Evolutionary conservation across 495 filamentous ascomycete species (phyloP), one percentile per base, ranked within the genome.

Genomic region (Recurvomyces mirabilis): DNA sequence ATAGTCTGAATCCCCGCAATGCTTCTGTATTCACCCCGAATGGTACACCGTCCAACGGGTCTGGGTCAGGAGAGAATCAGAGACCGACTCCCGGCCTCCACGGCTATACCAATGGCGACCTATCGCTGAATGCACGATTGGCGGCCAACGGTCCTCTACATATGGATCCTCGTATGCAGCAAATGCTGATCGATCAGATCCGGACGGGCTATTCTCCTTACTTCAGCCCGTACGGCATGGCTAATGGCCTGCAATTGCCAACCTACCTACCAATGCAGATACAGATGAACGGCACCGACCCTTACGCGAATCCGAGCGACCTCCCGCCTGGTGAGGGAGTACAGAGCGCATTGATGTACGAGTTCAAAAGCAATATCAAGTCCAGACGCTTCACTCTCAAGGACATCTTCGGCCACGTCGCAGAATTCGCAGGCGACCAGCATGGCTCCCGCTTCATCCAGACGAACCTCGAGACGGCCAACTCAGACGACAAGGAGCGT

Each of bases 401-500:
- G 79, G 84, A 94, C 49, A 91, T 96, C 46, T 93, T 85, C 53
- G 70, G 73, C 42, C 81, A 93, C 55, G 73, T 96, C 34, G 88
- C 93, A 9, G 91, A 98, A 57, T 96, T 96, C 56, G 84, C 84
- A 56, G 91, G 89, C 4, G 91, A 98, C 60, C 89, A 95, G 57
- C 82, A 93, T 53, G 91, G 88, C 1, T 96, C 93, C 2, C 78
- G 91, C 0, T 94, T 95, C 61, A 94, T 98, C 46, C 91, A 98
- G 62, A 77, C 84, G 48, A 96, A 94, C 59, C 73, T 98, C 19
- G 84, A 93, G 67, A 83, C 81, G 1, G 93, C 93, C 34, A 95
- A 94, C 57, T 93, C 87, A 50, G 91, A 98, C 43, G 91, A 98
- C 58, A 95, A 94, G 59, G 85, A 93, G n/a, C 79, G 81, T 35